Conservation (phyloP, 2,329 filamentous ascomycete genomes). For the Colletotrichum cereale region DNA sequence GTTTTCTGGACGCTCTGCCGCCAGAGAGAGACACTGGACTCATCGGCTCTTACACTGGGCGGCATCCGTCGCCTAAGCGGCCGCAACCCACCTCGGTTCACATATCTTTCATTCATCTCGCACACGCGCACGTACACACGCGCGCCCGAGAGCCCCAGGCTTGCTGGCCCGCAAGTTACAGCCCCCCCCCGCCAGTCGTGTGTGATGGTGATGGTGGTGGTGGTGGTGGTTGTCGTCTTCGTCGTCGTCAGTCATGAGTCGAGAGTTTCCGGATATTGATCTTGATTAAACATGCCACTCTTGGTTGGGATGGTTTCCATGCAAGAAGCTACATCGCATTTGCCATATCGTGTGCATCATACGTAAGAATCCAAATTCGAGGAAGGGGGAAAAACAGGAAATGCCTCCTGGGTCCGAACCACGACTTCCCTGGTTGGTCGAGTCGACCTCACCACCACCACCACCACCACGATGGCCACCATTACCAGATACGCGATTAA, state of each 20-base stretch:
- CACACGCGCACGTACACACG: background rate
- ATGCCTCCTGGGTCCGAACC: background rate
- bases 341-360: background rate
- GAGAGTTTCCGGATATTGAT: background rate
- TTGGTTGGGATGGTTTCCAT: background rate
- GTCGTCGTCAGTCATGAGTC: background rate
- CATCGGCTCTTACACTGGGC: background rate
- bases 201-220: no score
- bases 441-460: slow-evolving; percentile 1
- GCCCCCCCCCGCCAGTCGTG: background rate
- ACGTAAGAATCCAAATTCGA: background rate
- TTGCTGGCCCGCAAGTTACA: background rate
- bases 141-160: slow-evolving; percentile 9
- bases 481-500: background rate
- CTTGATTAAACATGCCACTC: background rate
- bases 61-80: background rate
- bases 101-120: background rate
- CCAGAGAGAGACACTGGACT: background rate
- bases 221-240: no score
- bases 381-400: background rate
- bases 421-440: background rate
- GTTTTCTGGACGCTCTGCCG: background rate
- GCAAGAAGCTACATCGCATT: background rate
- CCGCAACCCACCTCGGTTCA: background rate
- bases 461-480: background rate